These are phyloP conservation scores for Rostrohypoxylon terebratum DNA, from an alignment of 495 filamentous ascomycete species.

Conservation along the genomic window DNA sequence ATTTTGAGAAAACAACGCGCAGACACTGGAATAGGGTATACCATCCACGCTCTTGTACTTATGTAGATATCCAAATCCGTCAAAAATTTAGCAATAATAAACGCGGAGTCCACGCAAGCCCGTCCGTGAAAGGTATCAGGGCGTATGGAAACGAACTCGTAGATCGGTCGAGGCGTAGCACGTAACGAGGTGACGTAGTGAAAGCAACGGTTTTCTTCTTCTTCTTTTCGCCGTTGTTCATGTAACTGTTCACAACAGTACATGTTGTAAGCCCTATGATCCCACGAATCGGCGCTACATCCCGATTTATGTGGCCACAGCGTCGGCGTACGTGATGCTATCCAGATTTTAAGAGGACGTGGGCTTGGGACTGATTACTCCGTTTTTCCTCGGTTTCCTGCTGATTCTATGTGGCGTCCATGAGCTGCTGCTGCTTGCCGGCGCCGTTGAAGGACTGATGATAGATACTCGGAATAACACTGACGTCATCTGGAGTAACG, in stretches of 20 bases:
- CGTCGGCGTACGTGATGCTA: neutral
- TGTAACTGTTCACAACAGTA: neutral
- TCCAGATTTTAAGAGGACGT: neutral
- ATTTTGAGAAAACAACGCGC: neutral
- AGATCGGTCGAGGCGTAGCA: neutral
- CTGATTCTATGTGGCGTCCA: neutral
- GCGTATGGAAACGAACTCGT: neutral
- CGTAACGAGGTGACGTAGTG: constrained; percentile 13
- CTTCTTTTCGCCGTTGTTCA: neutral
- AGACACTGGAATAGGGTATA: neutral
- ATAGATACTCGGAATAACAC: neutral
- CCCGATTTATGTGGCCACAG: neutral
- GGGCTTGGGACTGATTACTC: neutral
- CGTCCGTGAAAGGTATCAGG: neutral
- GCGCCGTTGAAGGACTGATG: neutral
- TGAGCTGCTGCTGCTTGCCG: neutral
- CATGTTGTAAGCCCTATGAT: neutral
- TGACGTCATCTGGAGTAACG: neutral
- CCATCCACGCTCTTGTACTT: neutral
- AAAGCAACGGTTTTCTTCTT: constrained; percentile 2
- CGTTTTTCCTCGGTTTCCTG: neutral
- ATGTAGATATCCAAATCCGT: neutral
- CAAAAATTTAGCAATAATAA: neutral
- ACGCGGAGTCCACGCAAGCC: constrained; percentile 12
- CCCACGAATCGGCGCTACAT: neutral